Evolutionary conservation across 352 stramenopile genomes (phyloP).

Genomic region (Pythium vanterpoolii): DNA sequence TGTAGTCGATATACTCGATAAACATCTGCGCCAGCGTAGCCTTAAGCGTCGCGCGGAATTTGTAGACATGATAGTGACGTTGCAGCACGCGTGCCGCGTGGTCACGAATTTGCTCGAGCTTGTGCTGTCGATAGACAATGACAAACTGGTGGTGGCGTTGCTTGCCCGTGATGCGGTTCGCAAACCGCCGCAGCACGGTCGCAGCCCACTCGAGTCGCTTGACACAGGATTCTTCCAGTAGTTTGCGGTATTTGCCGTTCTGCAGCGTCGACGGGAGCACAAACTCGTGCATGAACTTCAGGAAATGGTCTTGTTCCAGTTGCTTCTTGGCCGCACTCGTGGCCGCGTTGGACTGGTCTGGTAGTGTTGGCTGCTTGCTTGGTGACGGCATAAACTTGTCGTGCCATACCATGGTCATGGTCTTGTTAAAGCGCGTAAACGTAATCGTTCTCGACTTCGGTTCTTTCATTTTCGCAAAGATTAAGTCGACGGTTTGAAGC

Average conservation of each 20-base stretch:
- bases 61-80: slow-evolving; percentile 43
- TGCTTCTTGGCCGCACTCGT: slow-evolving; percentile 8
- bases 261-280: slow-evolving; percentile 56
- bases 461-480: slow-evolving; percentile 78
- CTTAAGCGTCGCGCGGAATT: slow-evolving; percentile 44
- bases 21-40: slow-evolving; percentile 49
- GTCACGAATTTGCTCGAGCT: slow-evolving; percentile 26
- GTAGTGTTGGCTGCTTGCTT: neutral
- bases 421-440: slow-evolving; percentile 59
- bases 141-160: slow-evolving; percentile 50
- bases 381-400: slow-evolving; percentile 41
- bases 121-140: slow-evolving; percentile 32
- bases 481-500: slow-evolving; percentile 49
- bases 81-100: slow-evolving; percentile 33
- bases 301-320: slow-evolving; percentile 31
- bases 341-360: neutral
- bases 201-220: slow-evolving; percentile 50
- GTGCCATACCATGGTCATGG: slow-evolving; percentile 55
- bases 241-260: slow-evolving; percentile 52
- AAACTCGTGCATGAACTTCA: slow-evolving; percentile 66
- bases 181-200: slow-evolving; percentile 40
- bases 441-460: slow-evolving; percentile 58
- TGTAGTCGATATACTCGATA: slow-evolving; percentile 57
- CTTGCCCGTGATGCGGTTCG: slow-evolving; percentile 29
- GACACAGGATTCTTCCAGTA: slow-evolving; percentile 34